Conservation (phyloP, 2,329 filamentous ascomycete species). For the Hypoxylon sp. region DNA sequence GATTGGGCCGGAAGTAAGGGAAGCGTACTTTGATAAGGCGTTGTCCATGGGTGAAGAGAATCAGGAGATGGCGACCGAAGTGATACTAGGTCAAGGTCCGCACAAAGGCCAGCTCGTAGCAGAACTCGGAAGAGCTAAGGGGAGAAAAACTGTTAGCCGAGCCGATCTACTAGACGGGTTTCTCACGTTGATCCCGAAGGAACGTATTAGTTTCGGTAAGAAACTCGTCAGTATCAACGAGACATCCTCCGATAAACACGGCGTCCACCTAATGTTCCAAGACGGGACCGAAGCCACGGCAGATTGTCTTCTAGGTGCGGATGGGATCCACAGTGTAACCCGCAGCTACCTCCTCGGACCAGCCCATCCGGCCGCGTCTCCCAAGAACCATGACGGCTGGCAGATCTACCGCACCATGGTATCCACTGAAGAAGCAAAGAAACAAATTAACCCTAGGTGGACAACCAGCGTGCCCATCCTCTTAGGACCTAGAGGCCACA, state of each 20-base stretch:
- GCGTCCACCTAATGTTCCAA: slow-evolving; percentile 45
- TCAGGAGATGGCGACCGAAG: slow-evolving; percentile 52
- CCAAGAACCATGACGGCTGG: slow-evolving; percentile 54
- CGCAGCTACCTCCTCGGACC: slow-evolving; percentile 51
- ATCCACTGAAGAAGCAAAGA: slow-evolving; percentile 45
- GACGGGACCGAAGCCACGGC: slow-evolving; percentile 47
- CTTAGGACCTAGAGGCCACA: slow-evolving; percentile 51
- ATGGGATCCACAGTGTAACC: slow-evolving; percentile 54
- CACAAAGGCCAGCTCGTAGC: slow-evolving; percentile 47
- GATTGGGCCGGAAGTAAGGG: slow-evolving; percentile 52
- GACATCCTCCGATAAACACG: slow-evolving; percentile 7
- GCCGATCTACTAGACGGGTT: slow-evolving; percentile 52
- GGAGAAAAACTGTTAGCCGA: slow-evolving; percentile 53
- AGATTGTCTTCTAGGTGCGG: slow-evolving; percentile 54
- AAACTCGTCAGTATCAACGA: slow-evolving; percentile 43
- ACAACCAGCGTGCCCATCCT: slow-evolving; percentile 53
- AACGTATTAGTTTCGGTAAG: slow-evolving; percentile 47
- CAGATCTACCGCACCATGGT: slow-evolving; percentile 51
- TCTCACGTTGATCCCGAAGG: slow-evolving; percentile 44
- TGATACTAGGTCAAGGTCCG: slow-evolving; percentile 51
- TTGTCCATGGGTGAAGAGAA: slow-evolving; percentile 51
- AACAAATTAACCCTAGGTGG: slow-evolving; percentile 50
- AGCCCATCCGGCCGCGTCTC: slow-evolving; percentile 49
- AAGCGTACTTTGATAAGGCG: slow-evolving; percentile 53
- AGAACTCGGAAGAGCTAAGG: slow-evolving; percentile 53